Base-by-base conservation (phyloP, 139 green algal species). In the Ettlia oleoabundans region DNA sequence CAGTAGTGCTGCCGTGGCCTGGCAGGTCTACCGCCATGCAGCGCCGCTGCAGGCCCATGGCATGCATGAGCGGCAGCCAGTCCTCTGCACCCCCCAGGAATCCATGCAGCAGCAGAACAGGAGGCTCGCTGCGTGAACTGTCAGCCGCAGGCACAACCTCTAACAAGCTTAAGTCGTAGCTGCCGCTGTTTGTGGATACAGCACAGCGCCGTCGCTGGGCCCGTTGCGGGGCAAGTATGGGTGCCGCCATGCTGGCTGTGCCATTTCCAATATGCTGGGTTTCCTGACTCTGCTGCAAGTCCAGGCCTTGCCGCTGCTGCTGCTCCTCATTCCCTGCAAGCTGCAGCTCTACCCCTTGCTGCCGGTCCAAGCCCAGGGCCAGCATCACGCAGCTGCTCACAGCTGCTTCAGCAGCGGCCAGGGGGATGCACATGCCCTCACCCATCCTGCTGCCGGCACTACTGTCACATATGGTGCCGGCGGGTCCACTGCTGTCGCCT, bases 51-150 rank as follows among this genome's bases (percentile, higher is more conserved):
- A 22, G 24, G 10, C 65, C 87, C 33, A 96, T 84, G 0, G 82
- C 86, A 7, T 43, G 40, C 87, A 94, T 92, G 13, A 95, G 37
- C 1, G 93, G 89, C 64, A 51, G 28, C 94, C 94, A 98, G 71
- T 98, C 94, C 6, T 80, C 43, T 13, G 73, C 42, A 24, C 33
- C 52, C 2, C 95, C 95, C 55, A 98, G 78, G 86, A 98, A 97
- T 61, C 95, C 95, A 81, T 98, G 95, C 47, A 98, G 88, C 37
- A 98, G 88, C 26, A 98, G 41, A 18, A 95, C 32, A 1, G 88
- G 41, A 9, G 70, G 73, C 78, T 61, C 7, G 35, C 21, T 37
- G 24, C n/a, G 32, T 28, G 22, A 13, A n/a, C 72, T 24, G 52
- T 32, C 28, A 40, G 41, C 40, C 6, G 38, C 28, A 22, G 69